These are phyloP conservation scores for Stephania japonica DNA, from an alignment of 164 flowering plant genomes.

Conservation along the genomic window DNA sequence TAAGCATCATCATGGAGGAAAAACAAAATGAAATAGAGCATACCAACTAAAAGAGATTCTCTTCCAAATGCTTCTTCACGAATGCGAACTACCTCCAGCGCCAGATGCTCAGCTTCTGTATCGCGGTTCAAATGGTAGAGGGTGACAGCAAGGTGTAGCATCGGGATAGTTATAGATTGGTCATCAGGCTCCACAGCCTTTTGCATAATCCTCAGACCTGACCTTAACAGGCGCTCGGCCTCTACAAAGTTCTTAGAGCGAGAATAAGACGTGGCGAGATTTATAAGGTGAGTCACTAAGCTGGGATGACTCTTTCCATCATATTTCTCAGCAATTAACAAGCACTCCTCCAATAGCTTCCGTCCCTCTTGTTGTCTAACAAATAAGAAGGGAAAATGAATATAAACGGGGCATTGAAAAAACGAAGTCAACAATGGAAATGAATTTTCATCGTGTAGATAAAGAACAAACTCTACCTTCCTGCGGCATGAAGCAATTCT, in stretches of 20 bases:
- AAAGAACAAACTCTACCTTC: conserved; percentile 50
- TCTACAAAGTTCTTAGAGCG: conserved; percentile 66
- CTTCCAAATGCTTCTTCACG: conserved; percentile 81
- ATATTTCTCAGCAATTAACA: conserved; percentile 54
- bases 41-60: conserved; percentile 78
- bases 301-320: conserved; percentile 72
- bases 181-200: conserved; percentile 47
- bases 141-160: conserved; percentile 78
- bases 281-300: conserved; percentile 61
- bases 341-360: conserved; percentile 70
- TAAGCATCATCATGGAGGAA: neutral
- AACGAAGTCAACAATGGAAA: neutral
- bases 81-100: conserved; percentile 51
- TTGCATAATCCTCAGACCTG: conserved; percentile 51
- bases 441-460: conserved; percentile 3
- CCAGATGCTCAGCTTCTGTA: conserved; percentile 74
- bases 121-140: conserved; percentile 58
- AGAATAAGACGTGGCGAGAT: conserved; percentile 82
- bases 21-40: conserved; percentile 8
- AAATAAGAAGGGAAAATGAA: neutral
- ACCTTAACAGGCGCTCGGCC: conserved; percentile 80
- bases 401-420: neutral
- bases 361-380: conserved; percentile 74
- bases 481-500: conserved; percentile 73
- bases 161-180: conserved; percentile 65